Evolutionary conservation across 768 basidiomycete species (phyloP).

Genomic region (Podaxis sp.): DNA sequence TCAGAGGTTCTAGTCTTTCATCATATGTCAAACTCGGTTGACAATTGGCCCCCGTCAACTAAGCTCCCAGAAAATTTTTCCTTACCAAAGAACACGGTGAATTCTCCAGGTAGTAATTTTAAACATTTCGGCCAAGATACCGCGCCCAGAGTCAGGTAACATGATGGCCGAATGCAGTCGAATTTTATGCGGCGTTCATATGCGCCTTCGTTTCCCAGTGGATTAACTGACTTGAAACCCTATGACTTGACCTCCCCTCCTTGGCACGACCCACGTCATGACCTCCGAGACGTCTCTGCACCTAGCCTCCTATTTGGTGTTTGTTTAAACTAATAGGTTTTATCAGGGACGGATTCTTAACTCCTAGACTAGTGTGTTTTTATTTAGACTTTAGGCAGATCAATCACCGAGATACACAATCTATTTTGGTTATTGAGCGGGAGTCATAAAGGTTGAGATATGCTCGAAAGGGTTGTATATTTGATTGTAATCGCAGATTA

Average conservation of each 20-base stretch:
- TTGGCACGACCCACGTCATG: not conserved
- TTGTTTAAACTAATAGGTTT: not conserved
- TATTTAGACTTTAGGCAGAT: not conserved
- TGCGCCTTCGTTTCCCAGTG: not conserved
- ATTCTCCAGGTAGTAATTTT: not conserved
- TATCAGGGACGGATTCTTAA: not conserved
- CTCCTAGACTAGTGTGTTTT: not conserved
- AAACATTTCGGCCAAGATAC: not conserved
- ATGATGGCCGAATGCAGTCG: not conserved
- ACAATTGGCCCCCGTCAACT: not conserved
- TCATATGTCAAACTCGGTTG: not conserved
- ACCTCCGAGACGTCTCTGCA: not conserved
- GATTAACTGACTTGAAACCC: not conserved
- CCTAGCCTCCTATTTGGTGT: not conserved
- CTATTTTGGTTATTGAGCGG: no score
- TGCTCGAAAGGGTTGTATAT: no score
- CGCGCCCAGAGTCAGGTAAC: not conserved
- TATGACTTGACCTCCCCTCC: not conserved
- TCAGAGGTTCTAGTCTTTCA: not conserved
- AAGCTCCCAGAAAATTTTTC: not conserved
- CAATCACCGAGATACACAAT: not conserved
- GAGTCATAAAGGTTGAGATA: no score
- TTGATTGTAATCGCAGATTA: not conserved
- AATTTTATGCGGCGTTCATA: not conserved
- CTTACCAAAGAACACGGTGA: not conserved